Base-by-base conservation (phyloP, 192 early-diverging fungal species). In the Lobosporangium transversale region DNA sequence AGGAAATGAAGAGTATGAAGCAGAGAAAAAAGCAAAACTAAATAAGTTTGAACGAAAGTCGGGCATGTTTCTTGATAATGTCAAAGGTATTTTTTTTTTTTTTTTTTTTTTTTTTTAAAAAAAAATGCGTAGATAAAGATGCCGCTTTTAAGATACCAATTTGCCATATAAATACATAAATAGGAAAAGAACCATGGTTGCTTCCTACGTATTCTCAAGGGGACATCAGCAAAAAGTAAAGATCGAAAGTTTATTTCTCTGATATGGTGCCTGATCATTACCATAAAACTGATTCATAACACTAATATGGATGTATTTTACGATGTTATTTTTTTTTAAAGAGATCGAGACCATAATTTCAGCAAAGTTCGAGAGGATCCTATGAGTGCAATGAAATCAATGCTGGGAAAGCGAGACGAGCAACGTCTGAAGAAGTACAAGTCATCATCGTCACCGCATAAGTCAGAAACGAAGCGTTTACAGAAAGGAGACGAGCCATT, bases 321-420 rank as follows among this genome's bases (percentile, higher is more conserved):
- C n/a, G n/a, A n/a, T n/a, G n/a, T n/a, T n/a, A n/a, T n/a, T n/a
- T n/a, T n/a, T n/a, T n/a, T n/a, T n/a, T n/a, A n/a, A 10, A 40
- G 37, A 14, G 37, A 40, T 10, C 37, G 37, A 7, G 37, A 40
- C 37, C 37, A 40, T 10, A 14, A 40, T 7, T 40, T 40, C 14
- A 40, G 8, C 7, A 78, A 70, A 60, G 43, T 70, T 31, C 48
- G 65, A 20, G 79, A 84, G 14, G 83, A 84, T 68, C 83, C 85
- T 35, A 42, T 84, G 24, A 53, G 30, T 17, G 33, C 40, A 10
- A 62, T 87, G 27, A 76, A 67, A 17, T 15, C 35, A 21, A 58
- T 73, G 31, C 57, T 81, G 31, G 64, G 71, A 42, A 73, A 64
- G 32, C 53, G 54, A 26, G 47, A 50, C 2, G 60, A 59, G 43